These are phyloP conservation scores for Chrysoporthe deuterocubensis DNA, from an alignment of 2,329 filamentous ascomycete genomes.

Conservation along the genomic window DNA sequence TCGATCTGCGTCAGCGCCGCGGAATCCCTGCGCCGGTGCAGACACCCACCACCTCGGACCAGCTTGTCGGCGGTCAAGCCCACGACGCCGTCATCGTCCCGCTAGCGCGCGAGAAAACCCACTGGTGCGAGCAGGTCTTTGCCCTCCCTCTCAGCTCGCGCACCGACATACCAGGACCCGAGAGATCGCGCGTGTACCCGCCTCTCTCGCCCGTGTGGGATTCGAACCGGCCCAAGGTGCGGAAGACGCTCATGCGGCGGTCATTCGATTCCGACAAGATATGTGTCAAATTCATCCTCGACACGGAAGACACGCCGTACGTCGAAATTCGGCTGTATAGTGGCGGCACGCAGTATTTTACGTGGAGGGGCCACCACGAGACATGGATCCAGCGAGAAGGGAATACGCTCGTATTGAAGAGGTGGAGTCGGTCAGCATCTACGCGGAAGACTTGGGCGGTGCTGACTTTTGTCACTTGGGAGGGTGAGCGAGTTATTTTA, in stretches of 20 bases:
- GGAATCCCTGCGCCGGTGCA: constrained; percentile 42
- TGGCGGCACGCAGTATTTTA: constrained; percentile 48
- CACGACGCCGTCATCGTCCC: constrained; percentile 24
- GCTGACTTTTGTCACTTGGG: constrained; percentile 63
- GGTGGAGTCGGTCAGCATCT: constrained; percentile 52
- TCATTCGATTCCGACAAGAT: constrained; percentile 61
- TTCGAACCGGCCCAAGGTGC: constrained; percentile 50
- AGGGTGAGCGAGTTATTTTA: constrained; percentile 46
- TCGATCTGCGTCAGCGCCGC: constrained; percentile 56
- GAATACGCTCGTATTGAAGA: constrained; percentile 53
- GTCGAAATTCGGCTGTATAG: constrained; percentile 51
- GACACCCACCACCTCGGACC: background rate
- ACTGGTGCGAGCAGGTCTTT: constrained; percentile 68
- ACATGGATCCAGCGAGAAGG: constrained; percentile 56
- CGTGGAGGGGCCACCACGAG: constrained; percentile 57
- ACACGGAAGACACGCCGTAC: constrained; percentile 49
- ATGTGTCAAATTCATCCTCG: constrained; percentile 57
- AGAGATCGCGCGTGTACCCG: constrained; percentile 34
- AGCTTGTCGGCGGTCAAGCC: constrained; percentile 1
- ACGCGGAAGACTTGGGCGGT: constrained; percentile 57
- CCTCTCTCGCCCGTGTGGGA: constrained; percentile 48
- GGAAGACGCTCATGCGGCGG: constrained; percentile 60
- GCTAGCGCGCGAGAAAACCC: constrained; percentile 42
- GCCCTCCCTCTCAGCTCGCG: constrained; percentile 55
- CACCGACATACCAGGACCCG: constrained; percentile 34